A percentile compares a stretch with the other conserved stretches of the same genome.
phyloP scores from a whole-genome alignment of 1,139 yeast species.

The Diutina sp. region DNA sequence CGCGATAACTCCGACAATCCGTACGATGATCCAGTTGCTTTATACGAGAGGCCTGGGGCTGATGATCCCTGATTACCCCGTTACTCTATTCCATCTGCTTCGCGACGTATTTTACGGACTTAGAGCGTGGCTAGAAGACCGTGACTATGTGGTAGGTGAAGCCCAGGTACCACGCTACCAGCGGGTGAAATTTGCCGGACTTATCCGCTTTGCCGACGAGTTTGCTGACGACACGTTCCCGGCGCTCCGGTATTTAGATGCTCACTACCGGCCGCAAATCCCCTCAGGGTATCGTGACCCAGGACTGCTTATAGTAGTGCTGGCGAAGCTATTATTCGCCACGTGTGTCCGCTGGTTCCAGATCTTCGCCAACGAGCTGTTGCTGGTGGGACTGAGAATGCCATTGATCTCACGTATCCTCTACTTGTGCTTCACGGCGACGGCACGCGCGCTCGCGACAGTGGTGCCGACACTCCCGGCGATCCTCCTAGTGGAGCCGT shows the following conservation, averaged over 20 bases:
- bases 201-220: not conserved
- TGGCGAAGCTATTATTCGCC: not conserved
- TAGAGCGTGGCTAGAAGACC: not conserved
- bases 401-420: not conserved
- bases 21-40: not conserved
- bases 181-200: not conserved
- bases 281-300: not conserved
- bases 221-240: not conserved
- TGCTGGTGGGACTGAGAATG: not conserved
- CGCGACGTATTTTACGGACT: not conserved
- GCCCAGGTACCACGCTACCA: not conserved
- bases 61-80: slow-evolving; percentile 1
- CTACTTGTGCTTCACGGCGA: not conserved
- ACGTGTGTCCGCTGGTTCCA: not conserved
- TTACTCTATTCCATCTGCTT: not conserved
- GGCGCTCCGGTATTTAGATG: not conserved
- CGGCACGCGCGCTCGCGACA: not conserved
- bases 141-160: too few relatives aligned
- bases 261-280: not conserved
- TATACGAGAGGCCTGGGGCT: not conserved
- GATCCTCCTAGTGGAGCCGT: not conserved
- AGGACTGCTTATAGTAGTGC: not conserved
- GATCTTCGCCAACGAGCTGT: not conserved
- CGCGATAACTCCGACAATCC: not conserved
- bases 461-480: not conserved